Evolutionary conservation across 2,329 filamentous ascomycete genomes (phyloP).

Genomic region (Reticulascus tulasneorum): DNA sequence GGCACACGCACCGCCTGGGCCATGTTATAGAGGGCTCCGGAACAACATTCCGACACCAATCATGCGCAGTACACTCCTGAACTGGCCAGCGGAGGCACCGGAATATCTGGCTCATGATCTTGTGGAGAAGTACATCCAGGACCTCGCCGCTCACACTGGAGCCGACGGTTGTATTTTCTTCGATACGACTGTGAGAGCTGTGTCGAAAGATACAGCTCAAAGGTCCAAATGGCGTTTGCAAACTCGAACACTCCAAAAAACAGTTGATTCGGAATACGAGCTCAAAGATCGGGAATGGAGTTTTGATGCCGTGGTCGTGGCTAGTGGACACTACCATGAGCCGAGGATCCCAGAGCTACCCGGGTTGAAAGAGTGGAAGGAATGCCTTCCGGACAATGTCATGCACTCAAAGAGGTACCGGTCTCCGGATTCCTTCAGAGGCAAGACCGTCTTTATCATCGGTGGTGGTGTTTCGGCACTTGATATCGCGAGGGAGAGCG

Average conservation of each 20-base stretch:
- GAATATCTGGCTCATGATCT: conserved; percentile 64
- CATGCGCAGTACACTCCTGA: conserved; percentile 65
- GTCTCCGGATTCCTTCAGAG: conserved; percentile 27
- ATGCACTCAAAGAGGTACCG: conserved; percentile 68
- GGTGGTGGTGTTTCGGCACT: conserved; percentile 11
- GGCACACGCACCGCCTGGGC: no score
- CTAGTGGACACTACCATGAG: conserved; percentile 60
- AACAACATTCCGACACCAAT: conserved; percentile 71
- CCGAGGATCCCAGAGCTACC: conserved; percentile 54
- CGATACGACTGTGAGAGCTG: conserved; percentile 51
- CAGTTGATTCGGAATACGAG: no score
- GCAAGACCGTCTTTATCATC: no score
- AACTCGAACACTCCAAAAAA: no score
- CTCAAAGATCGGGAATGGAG: no score
- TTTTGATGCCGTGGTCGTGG: conserved; percentile 63
- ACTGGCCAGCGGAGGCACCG: conserved; percentile 53
- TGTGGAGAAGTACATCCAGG: conserved; percentile 62
- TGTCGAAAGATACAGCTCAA: conserved; percentile 44
- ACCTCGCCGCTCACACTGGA: conserved; percentile 59
- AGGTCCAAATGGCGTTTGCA: no score
- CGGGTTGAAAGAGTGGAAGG: conserved; percentile 51
- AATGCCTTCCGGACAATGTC: conserved; percentile 43
- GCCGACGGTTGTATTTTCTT: conserved; percentile 55
- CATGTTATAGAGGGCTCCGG: conserved; percentile 64
- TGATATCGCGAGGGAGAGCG: neutral